phyloP scores from a whole-genome alignment of 495 filamentous ascomycete species.

The Collariella sp. region DNA sequence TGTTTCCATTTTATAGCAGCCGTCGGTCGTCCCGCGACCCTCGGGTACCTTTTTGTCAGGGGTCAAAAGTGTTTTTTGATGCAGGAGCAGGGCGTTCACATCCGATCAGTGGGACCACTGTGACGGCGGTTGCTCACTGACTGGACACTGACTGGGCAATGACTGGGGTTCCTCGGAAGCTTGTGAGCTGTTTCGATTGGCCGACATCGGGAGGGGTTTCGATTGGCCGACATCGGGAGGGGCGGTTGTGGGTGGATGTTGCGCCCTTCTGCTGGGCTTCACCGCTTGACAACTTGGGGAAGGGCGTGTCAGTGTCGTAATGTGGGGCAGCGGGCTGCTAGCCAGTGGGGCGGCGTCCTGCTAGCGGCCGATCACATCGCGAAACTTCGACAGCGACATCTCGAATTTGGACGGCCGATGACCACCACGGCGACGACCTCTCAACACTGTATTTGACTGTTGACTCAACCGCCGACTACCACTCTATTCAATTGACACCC shows the following conservation, averaged over 20 bases:
- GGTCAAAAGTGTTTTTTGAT: constrained; percentile 14
- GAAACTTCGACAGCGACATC: background rate
- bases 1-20: constrained; percentile 19
- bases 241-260: background rate
- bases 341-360: background rate
- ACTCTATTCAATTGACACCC: background rate
- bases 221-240: constrained; percentile 20
- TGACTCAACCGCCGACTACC: background rate
- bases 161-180: background rate
- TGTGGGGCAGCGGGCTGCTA: background rate
- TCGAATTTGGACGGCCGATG: background rate
- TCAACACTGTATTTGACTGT: background rate
- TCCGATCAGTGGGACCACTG: constrained; percentile 8
- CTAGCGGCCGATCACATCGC: background rate
- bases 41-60: constrained; percentile 2
- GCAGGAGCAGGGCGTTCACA: constrained; percentile 11
- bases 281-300: constrained; percentile 8
- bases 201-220: constrained; percentile 17
- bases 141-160: background rate
- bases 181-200: constrained; percentile 9
- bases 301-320: background rate
- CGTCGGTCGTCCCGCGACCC: no score
- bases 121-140: background rate
- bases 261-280: constrained; percentile 10
- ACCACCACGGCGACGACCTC: background rate